Evolutionary conservation across 139 green algal species (phyloP), one percentile per base, ranked within the genome.

Genomic region (Chlorella sp.): DNA sequence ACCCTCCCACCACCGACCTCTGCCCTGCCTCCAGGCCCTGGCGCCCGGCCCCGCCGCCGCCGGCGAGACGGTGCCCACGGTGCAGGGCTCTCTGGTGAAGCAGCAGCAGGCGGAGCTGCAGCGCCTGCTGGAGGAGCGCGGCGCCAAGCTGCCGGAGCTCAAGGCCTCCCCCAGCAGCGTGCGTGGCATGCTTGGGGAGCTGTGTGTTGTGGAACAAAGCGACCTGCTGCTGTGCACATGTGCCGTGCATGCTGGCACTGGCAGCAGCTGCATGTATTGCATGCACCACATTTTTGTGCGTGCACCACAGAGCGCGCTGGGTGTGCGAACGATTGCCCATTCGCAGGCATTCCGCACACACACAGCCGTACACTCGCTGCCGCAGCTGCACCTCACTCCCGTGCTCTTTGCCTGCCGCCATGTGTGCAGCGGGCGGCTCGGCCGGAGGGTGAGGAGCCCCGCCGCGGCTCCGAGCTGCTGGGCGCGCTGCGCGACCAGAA

Each of bases 21-120:
- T 16, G 7, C 2, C 51, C 51, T 21, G 3, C 51, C 2, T 63
- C 32, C 84, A 88, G 84, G 72, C 72, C 21, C 70, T 84, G 62
- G 18, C 39, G 18, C 15, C 51, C 51, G 51, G 51, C 51, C 51
- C 51, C 51, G 51, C 74, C 83, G 20, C 30, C 30, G 38, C 83
- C 83, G 32, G 64, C 83, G 55, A 60, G 51, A 21, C 15, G 51
- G 51, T 60, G 36, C 39, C 16, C 47, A 80, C 26, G 17, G 65
- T 26, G 17, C 64, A 80, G 81, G 44, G 76, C 23, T 39, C 81
- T 0, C 13, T 71, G 28, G 65, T 36, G 13, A 47, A 74, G 62
- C 38, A 44, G 41, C 79, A 69, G 21, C 81, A 65, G 7, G 82
- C 74, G n/a, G 86, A 90, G 74, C 85, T 90, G 44, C 64, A 87